Percentiles rank a stretch among this genome's conserved stretches.
Evolutionary conservation across 2,329 filamentous ascomycete genomes (phyloP).

Genomic region (Botrytis aclada): DNA sequence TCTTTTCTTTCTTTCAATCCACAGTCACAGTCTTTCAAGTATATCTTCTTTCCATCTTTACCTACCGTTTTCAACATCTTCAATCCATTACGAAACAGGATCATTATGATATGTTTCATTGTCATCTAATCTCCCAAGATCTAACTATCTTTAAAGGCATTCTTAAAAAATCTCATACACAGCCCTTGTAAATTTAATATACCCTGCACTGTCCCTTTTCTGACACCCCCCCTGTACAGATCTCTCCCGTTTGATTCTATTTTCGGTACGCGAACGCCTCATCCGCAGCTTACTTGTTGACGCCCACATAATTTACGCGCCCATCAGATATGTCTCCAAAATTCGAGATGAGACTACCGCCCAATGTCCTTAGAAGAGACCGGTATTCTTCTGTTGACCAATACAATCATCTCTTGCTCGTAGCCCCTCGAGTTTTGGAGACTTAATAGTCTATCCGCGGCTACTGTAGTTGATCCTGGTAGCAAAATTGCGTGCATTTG

Average conservation of each 20-base stretch:
- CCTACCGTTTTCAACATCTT: slow-evolving; percentile 15
- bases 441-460: slow-evolving; percentile 5
- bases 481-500: slow-evolving; percentile 9
- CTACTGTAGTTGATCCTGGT: slow-evolving; percentile 17
- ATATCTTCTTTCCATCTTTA: background rate
- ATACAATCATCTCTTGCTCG: slow-evolving; percentile 7
- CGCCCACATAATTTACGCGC: slow-evolving; percentile 19
- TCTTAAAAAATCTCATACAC: background rate
- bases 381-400: slow-evolving; percentile 7
- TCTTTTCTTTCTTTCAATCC: background rate
- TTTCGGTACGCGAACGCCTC: slow-evolving; percentile 20
- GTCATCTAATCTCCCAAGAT: slow-evolving; percentile 8
- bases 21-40: background rate
- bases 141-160: slow-evolving; percentile 2
- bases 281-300: slow-evolving; percentile 20
- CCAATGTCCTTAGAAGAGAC: slow-evolving; percentile 17
- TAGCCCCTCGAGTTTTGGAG: slow-evolving; percentile 16
- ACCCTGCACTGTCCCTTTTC: background rate
- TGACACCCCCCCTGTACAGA: slow-evolving; percentile 1
- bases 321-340: slow-evolving; percentile 17
- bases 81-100: slow-evolving; percentile 16
- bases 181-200: background rate
- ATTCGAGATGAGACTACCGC: slow-evolving; percentile 20
- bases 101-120: slow-evolving; percentile 14
- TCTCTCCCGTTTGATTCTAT: slow-evolving; percentile 15